Evolutionary conservation across 2,329 filamentous ascomycete genomes (phyloP).

Genomic region (Pezicula radicicola): DNA sequence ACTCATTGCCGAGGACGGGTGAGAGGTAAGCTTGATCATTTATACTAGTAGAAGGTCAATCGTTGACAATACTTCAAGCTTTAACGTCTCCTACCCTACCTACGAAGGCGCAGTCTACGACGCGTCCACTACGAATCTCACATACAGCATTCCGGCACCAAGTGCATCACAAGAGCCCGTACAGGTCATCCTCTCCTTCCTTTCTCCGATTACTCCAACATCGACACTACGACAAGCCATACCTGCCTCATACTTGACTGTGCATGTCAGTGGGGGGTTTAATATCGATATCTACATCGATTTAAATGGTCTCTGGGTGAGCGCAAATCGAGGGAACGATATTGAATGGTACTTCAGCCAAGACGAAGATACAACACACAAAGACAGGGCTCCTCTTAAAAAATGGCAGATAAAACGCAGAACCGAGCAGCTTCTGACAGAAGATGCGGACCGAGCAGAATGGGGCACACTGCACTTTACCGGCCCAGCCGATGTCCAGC

Average conservation of each 20-base stretch:
- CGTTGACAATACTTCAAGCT: conserved; percentile 34
- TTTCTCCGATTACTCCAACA: conserved; percentile 30
- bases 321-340: conserved; percentile 64
- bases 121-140: conserved; percentile 68
- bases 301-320: conserved; percentile 78
- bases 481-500: conserved; percentile 61
- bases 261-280: conserved; percentile 65
- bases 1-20: conserved; percentile 46
- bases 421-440: conserved; percentile 68
- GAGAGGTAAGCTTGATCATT: conserved; percentile 25
- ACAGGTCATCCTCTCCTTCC: conserved; percentile 58
- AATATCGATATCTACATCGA: conserved; percentile 65
- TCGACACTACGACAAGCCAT: conserved; percentile 29
- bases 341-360: conserved; percentile 67
- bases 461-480: conserved; percentile 82
- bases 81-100: conserved; percentile 53
- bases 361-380: conserved; percentile 34
- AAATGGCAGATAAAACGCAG: conserved; percentile 62
- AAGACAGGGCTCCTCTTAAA: conserved; percentile 45
- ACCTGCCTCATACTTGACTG: conserved; percentile 76
- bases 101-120: conserved; percentile 64
- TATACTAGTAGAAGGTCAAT: background rate
- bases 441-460: conserved; percentile 71
- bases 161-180: conserved; percentile 34
- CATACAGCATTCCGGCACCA: conserved; percentile 54